These are phyloP conservation scores for Entrophospora sp. DNA, from an alignment of 192 early-diverging fungal species.

Conservation along the genomic window DNA sequence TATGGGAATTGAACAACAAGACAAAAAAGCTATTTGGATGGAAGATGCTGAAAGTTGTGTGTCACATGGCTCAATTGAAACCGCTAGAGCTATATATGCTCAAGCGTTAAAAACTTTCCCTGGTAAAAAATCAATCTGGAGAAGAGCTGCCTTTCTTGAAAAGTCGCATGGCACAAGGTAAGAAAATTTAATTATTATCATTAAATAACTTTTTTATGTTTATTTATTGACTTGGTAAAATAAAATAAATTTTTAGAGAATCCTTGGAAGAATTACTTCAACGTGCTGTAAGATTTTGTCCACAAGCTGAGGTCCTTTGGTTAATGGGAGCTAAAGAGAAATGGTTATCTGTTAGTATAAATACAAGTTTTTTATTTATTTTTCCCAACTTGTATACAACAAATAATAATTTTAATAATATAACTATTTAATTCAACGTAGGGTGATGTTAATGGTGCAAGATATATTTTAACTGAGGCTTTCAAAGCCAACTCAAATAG, in stretches of 20 bases:
- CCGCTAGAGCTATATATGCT: conserved; percentile 83
- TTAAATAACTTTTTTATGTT: background rate
- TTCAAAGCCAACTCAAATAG: conserved; percentile 86
- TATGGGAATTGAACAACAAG: conserved; percentile 69
- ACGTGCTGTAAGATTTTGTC: conserved; percentile 81
- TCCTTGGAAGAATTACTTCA: conserved; percentile 69
- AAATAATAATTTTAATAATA: no score
- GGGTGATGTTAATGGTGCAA: conserved; percentile 75
- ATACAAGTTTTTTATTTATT: background rate
- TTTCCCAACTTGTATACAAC: no score
- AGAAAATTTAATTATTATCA: background rate
- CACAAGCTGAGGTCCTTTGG: conserved; percentile 90
- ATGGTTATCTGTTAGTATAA: conserved; percentile 56
- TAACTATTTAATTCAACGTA: background rate
- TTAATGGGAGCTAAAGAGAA: conserved; percentile 95
- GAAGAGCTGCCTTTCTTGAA: conserved; percentile 77
- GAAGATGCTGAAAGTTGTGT: conserved; percentile 80
- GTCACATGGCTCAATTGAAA: conserved; percentile 50
- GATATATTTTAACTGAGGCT: conserved; percentile 74
- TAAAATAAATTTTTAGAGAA: conserved; percentile 27
- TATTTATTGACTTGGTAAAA: no score
- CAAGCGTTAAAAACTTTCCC: conserved; percentile 72
- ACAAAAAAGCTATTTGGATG: conserved; percentile 74
- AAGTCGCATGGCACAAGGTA: conserved; percentile 62
- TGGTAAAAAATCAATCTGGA: conserved; percentile 74